Base-by-base conservation (phyloP, 1,139 yeast species). In the Saccharomyces hybrid region DNA sequence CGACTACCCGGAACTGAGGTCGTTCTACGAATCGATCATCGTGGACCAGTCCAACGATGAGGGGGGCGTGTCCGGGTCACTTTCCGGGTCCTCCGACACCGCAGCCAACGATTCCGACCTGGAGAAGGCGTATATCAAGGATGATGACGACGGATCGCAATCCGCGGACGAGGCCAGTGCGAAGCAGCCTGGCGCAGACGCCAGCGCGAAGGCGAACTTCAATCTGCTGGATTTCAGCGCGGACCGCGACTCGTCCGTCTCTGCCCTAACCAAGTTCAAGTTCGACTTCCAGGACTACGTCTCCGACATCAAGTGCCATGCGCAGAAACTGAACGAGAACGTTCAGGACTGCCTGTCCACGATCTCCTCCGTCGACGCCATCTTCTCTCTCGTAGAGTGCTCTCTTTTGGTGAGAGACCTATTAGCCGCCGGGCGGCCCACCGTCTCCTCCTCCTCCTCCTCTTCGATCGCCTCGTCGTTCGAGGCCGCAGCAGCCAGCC, bases 261-360 rank as follows among this genome's bases (percentile, higher is more conserved):
- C 42, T 56, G 49, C 28, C 53, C 49, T 48, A 14, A 50, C 56
- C 27, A 50, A 49, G 5, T 65, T 63, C 51, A 54, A 57, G 25
- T 64, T 62, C 56, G 54, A 58, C 41, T 63, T 66, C 51, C 63
- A 66, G 49, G 61, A 63, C 25, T 53, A 57, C 42, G 46, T 64
- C 28, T 55, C 59, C 8, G 68, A 66, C 46, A 58, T 66, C 34
- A 60, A 59, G 20, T 57, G 49, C 20, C 58, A 53, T 27, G 56
- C 63, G 6, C 52, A 55, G 49, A 54, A 57, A 41, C 49, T 56
- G 30, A 66, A 67, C 56, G 68, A 64, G 50, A 51, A 57, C 42
- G 57, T 65, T 13, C 70, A 66, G 58, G 69, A 66, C 52, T 61
- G 58, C 47, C 54, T 67, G 49, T 64, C 70, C 25, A 63, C 67